Evolutionary conservation across 2,329 filamentous ascomycete genomes (phyloP).

Genomic region (Colletotrichum cereale): DNA sequence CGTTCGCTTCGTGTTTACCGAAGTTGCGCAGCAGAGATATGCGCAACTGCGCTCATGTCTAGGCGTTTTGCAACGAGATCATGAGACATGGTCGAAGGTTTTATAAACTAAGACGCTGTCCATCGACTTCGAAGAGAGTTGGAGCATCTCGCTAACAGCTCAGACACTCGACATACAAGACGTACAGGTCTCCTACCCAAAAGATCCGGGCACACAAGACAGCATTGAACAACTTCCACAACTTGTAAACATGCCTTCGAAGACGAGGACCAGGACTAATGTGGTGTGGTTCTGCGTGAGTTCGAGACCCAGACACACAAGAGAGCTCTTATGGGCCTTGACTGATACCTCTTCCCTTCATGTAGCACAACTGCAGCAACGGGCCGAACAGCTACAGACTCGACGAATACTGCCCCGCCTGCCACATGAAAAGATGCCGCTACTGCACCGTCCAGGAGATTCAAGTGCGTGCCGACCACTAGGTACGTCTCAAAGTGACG

Average conservation of each 20-base stretch:
- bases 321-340: too few relatives aligned
- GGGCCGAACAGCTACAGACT: conserved; percentile 1
- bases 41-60: conserved; percentile 7
- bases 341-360: not conserved
- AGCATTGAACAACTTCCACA: not conserved
- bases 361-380: not conserved
- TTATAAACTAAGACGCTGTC: not conserved
- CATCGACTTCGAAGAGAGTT: not conserved
- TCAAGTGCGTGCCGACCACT: not conserved
- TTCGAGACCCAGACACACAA: not conserved
- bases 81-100: not conserved
- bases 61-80: not conserved
- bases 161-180: not conserved
- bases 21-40: not conserved
- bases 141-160: not conserved
- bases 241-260: not conserved
- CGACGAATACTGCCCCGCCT: not conserved
- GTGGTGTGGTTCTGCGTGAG: conserved; percentile 19
- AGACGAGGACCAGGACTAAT: not conserved
- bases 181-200: not conserved
- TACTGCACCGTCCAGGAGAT: not conserved
- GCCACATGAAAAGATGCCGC: not conserved
- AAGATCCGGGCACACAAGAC: not conserved
- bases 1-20: not conserved
- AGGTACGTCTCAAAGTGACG: not conserved